Percentiles rank a stretch among this genome's conserved stretches.
Evolutionary conservation across 768 basidiomycete species (phyloP).

Genomic region (Sarcomyxa edulis): DNA sequence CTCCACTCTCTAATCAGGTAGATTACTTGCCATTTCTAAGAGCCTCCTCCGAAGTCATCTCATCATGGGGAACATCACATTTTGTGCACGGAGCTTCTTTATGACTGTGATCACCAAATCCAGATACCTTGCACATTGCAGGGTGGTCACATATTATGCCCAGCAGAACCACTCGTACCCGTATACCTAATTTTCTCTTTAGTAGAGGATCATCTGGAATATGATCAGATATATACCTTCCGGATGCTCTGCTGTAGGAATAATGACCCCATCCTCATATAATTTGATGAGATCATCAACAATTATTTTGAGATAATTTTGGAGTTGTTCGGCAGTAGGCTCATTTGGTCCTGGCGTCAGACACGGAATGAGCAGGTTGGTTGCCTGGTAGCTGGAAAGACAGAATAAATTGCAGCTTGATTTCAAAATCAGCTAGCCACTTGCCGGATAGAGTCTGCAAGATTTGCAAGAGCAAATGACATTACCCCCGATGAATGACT

Average conservation of each 20-base stretch:
- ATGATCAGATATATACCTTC: slow-evolving; percentile 11
- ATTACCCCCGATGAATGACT: slow-evolving; percentile 16
- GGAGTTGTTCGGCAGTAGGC: slow-evolving; percentile 19
- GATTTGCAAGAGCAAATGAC: slow-evolving; percentile 15
- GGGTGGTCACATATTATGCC: slow-evolving; percentile 24
- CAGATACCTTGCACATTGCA: slow-evolving; percentile 19
- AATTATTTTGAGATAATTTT: slow-evolving; percentile 16
- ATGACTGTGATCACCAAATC: slow-evolving; percentile 21
- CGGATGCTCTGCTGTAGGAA: slow-evolving; percentile 11
- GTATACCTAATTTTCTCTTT: slow-evolving; percentile 10
- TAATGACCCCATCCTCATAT: slow-evolving; percentile 17
- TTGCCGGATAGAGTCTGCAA: slow-evolving; percentile 9
- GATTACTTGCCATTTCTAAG: slow-evolving; percentile 9
- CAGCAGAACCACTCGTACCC: slow-evolving; percentile 17
- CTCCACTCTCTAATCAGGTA: neutral
- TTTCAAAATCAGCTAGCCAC: neutral
- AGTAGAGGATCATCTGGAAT: neutral
- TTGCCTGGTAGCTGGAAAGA: slow-evolving; percentile 12
- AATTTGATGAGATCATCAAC: slow-evolving; percentile 23
- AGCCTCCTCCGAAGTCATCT: slow-evolving; percentile 11
- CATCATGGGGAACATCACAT: slow-evolving; percentile 13
- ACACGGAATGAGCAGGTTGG: slow-evolving; percentile 14
- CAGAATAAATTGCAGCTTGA: neutral
- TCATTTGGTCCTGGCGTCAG: slow-evolving; percentile 23
- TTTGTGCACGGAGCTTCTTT: slow-evolving; percentile 17